Evolutionary conservation across 768 basidiomycete species (phyloP), one percentile per base, ranked within the genome.

Genomic region (Termitomyces sp.): DNA sequence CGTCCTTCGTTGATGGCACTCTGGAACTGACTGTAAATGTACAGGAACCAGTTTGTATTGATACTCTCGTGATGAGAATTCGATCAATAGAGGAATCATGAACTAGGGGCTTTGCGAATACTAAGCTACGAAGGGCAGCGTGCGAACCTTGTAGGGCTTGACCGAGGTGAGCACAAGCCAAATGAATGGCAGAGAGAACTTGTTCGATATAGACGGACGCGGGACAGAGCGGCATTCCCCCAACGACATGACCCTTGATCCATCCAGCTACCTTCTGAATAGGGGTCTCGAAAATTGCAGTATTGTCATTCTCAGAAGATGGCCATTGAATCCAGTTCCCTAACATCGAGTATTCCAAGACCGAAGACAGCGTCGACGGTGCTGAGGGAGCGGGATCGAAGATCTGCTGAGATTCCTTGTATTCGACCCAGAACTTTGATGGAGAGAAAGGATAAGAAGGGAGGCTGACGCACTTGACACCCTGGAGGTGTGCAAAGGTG

Each of bases 181-280:
- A 70, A 31, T 70, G 56, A 11, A 80, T 69, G 1, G 77, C 79
- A 6, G 80, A 76, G 37, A 79, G 67, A 0, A 73, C 79, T 42
- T 82, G 76, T 60, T 87, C 85, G 12, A 83, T 64, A 60, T 86
- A 86, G 1, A 87, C 77, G 0, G 85, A 86, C 1, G 83, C 86
- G 10, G 87, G 86, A 60, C 86, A 87, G 5, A 87, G 72, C 0
- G 82, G 73, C 35, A 75, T 54, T 4, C 76, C 80, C 6, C 74
- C 79, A 7, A 88, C 85, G n/a, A 64, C 71, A 56, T 89, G 87
- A 0, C 85, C 84, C 21, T 66, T 58, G 7, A 89, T 82, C 55
- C 73, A 76, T 14, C 62, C 57, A 14, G 72, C 73, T 7, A 88
- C 54, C 43, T 67, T 63, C 4, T 57, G 53, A 19, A 84, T 74